These are phyloP conservation scores for Arachis stenosperma DNA, from an alignment of 306 rosid genomes.

Conservation along the genomic window DNA sequence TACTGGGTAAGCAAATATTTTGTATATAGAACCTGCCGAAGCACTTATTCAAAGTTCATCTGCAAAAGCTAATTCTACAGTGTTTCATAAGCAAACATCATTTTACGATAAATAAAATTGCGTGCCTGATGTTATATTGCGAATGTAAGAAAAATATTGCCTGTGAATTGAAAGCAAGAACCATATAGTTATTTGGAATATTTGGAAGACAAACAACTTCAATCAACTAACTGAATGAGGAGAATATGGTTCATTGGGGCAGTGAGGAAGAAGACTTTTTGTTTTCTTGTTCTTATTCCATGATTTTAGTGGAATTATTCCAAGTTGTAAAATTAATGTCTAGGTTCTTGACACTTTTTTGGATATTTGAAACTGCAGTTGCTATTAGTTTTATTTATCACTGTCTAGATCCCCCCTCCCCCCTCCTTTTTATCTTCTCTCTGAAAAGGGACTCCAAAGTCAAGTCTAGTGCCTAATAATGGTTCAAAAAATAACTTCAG, in stretches of 20 bases:
- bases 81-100: neutral
- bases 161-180: neutral
- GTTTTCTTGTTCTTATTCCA: neutral
- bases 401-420: neutral
- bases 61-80: neutral
- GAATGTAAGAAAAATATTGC: neutral
- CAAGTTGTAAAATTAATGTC: neutral
- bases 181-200: constrained; percentile 16
- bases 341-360: neutral
- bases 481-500: constrained; percentile 14
- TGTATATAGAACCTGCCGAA: neutral
- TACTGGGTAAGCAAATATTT: neutral
- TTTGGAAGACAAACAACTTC: neutral
- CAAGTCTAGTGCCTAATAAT: constrained; percentile 1
- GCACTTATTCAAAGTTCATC: constrained; percentile 2
- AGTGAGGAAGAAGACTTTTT: too few species aligned
- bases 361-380: constrained; percentile 6
- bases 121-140: neutral
- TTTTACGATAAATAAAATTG: constrained; percentile 11
- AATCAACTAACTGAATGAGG: neutral
- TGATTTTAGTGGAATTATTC: neutral
- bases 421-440: too few species aligned
- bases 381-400: neutral
- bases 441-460: neutral
- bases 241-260: neutral